Base-by-base conservation (phyloP, 495 filamentous ascomycete genomes). In the Hyaloscypha finlandica region DNA sequence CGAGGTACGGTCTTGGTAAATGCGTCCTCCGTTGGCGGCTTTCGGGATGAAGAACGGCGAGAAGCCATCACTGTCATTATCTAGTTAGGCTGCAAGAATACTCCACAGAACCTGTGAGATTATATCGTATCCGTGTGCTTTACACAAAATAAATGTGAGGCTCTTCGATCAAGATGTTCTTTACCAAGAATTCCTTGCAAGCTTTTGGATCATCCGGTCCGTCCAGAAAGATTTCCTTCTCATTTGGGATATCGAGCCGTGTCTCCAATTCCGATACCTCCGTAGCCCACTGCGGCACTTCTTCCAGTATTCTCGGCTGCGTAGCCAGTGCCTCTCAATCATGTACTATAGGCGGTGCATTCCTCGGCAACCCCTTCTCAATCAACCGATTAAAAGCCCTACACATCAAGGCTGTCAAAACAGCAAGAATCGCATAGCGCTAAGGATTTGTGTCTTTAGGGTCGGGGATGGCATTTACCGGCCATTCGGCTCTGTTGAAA, bases 1-100 rank as follows among this genome's bases (percentile, higher is more conserved):
- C 19, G 59, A 48, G 22, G 59, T 30, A 62, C 33, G 20, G 39
- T 62, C 25, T 54, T 64, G 45, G 61, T 63, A 31, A 63, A 63
- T 33, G 39, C 61, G 30, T 35, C 61, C 30, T 11, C 31, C 12
- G 61, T 63, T 63, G 45, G 39, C 3, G 61, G 61, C 8, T 53
- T 53, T 22, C 16, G 61, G 25, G 45, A 63, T 53, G 45, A 63
- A 22, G 39, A 53, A 32, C 37, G 42, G 45, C 16, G 61, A 31
- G 12, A 51, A 33, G n/a, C 61, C 19, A 63, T 63, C 30, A 63
- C 22, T 52, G 55, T 58, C 55, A 30, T 58, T 19, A 58, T 58
- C 30, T 58, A 32, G 30, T 30, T 37, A 37, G 35, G 12, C 35
- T 37, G 35, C 3, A 37, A 37, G 35, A 37, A 37, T 37, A 37